Conservation (phyloP, 176 grass and related monocot species). For the Aegilops tauschii region DNA sequence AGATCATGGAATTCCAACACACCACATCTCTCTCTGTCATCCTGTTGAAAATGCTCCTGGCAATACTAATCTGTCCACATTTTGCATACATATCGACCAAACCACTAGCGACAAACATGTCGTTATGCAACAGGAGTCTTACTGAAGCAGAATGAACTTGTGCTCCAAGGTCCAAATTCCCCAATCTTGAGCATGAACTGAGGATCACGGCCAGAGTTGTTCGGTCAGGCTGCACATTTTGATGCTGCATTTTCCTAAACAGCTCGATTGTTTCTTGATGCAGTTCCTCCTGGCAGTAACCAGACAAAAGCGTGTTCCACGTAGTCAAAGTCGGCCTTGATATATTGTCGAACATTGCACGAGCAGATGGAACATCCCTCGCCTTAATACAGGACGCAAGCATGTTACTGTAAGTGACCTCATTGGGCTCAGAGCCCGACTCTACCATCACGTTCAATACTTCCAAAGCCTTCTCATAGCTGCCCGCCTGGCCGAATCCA, state of each 20-base stretch:
- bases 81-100: slow-evolving; percentile 88
- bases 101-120: slow-evolving; percentile 76
- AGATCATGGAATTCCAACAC: slow-evolving; percentile 92
- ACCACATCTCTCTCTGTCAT: slow-evolving; percentile 75
- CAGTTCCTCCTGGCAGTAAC: slow-evolving; percentile 68
- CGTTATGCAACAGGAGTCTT: slow-evolving; percentile 58
- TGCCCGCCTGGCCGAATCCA: slow-evolving; percentile 56
- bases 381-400: slow-evolving; percentile 59
- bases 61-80: slow-evolving; percentile 50
- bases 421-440: slow-evolving; percentile 65
- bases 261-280: slow-evolving; percentile 56
- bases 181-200: slow-evolving; percentile 66
- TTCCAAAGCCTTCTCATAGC: slow-evolving; percentile 41
- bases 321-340: slow-evolving; percentile 51
- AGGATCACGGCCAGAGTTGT: slow-evolving; percentile 80
- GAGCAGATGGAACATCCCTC: slow-evolving; percentile 53
- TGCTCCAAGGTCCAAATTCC: slow-evolving; percentile 50
- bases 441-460: slow-evolving; percentile 64
- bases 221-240: slow-evolving; percentile 57
- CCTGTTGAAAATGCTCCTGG: slow-evolving; percentile 57
- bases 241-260: slow-evolving; percentile 76
- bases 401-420: slow-evolving; percentile 84
- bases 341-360: slow-evolving; percentile 78
- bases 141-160: slow-evolving; percentile 72
- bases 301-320: slow-evolving; percentile 83